A percentile compares a stretch with the other conserved stretches of the same genome.
Evolutionary conservation across 2,329 filamentous ascomycete species (phyloP).

Genomic region (Alternaria gaisen): DNA sequence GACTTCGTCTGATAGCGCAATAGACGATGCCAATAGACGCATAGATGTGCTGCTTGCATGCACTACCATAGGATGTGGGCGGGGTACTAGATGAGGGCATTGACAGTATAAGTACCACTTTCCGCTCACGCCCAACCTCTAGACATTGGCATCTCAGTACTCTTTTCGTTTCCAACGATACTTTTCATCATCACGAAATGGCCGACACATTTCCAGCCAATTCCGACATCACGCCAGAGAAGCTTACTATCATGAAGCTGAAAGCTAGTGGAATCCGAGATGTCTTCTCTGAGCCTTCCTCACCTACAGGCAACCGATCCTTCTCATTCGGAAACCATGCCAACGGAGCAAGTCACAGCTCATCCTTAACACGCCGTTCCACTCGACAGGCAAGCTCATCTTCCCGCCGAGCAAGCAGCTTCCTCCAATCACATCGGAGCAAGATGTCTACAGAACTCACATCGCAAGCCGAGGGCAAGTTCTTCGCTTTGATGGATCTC

Average conservation of each 20-base stretch:
- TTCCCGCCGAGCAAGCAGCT: constrained; percentile 33
- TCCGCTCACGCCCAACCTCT: not conserved
- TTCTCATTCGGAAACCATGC: constrained; percentile 20
- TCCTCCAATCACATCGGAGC: constrained; percentile 35
- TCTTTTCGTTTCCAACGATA: not conserved
- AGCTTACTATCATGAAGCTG: constrained; percentile 35
- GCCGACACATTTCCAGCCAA: constrained; percentile 12
- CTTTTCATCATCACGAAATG: not conserved
- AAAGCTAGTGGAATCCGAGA: constrained; percentile 32
- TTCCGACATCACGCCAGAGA: constrained; percentile 30
- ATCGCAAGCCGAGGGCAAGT: constrained; percentile 35
- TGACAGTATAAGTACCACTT: constrained; percentile 16
- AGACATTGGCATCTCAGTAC: not conserved
- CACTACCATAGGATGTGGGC: not conserved
- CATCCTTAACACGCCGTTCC: constrained; percentile 24
- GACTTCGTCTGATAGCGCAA: constrained; percentile 2
- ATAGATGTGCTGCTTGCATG: not conserved
- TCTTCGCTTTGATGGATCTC: constrained; percentile 41
- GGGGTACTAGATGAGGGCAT: not conserved
- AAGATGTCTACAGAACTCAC: constrained; percentile 38
- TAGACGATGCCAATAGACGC: not conserved
- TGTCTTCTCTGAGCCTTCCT: constrained; percentile 34
- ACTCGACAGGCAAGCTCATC: constrained; percentile 27
- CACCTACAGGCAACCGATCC: constrained; percentile 21
- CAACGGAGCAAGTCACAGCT: constrained; percentile 8